Base-by-base conservation (phyloP, 306 rosid species). In the Arachis stenosperma region DNA sequence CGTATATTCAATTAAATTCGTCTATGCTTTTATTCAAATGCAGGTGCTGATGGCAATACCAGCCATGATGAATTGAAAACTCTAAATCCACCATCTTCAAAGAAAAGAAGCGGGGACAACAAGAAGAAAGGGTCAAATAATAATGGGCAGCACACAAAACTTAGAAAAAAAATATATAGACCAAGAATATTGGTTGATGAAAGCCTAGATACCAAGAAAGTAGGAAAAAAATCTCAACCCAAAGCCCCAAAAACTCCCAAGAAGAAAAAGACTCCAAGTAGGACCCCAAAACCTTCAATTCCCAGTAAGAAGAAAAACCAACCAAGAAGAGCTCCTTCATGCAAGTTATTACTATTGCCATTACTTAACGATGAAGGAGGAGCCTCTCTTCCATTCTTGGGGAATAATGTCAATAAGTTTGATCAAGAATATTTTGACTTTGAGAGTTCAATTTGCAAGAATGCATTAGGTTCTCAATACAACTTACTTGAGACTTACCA, bases 151-250 rank as follows among this genome's bases (percentile, higher is more conserved):
- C 30, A 2, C 0, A 54, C 73, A 66, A 74, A 14, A 71, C 9
- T n/a, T 0, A 75, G 40, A 56, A 82, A 64, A 64, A 89, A 71
- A 72, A 17, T 22, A 9, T 75, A 77, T 52, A 7, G 85, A 47
- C 85, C 91, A 9, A 84, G 79, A 33, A 17, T 78, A 52, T 78
- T 85, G 54, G 10, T 60, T 10, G 70, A 74, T 9, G 29, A 52
- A 52, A n/a, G 2, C 6, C 8, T 5, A 52, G n/a, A 52, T n/a
- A 0, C 47, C 54, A 56, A 37, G 0, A 56, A 64, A 22, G 42
- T 41, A 46, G 33, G 3, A 43, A 59, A 8, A 2, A 67, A 79
- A 37, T 41, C 65, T 5, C 29, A 73, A 2, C 6, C 33, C 29
- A 61, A 77, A 67, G 5, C 60, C 6, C 37, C 37, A 33, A 57